Base-by-base conservation (phyloP, 495 filamentous ascomycete genomes). In the Clohesyomyces aquaticus region DNA sequence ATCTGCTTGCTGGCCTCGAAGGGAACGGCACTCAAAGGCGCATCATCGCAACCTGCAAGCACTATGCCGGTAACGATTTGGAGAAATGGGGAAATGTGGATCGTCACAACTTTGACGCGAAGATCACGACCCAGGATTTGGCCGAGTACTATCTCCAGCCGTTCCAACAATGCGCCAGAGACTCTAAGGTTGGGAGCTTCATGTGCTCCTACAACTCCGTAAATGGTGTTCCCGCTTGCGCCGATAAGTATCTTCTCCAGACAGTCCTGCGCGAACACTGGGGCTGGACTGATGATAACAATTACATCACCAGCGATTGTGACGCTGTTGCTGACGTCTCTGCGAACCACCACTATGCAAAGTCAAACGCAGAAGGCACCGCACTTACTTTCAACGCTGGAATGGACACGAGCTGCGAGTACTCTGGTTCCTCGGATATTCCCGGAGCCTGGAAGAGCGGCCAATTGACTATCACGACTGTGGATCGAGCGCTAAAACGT, bases 171-270 rank as follows among this genome's bases (percentile, higher is more conserved):
- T 83, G 81, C 55, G 75, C 76, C 1, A 74, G 81, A 25, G 82
- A 86, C 68, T 80, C 82, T 4, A 80, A 81, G 41, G 83, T 81
- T 3, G 74, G 79, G 47, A 80, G 79, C 28, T 71, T 84, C n/a
- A 86, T 87, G 84, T 84, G 83, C 52, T 81, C 80, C 4, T 87
- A 87, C 65, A 86, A 86, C 59, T 73, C 82, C 0, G 81, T 87
- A 23, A 85, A 85, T 55, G 84, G 84, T 0, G 77, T 82, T 0
- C 84, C 84, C 1, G 75, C 79, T 28, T 85, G 82, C 43, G 77
- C 82, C 2, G 79, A 82, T 51, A 66, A 75, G 1, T 87, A 81
- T 71, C 72, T 87, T 22, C 75, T 87, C 0, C 77, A 86, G 59
- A 82, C 80, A 0, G 72, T 87, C 14, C 76, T 87, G 0, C 79